Evolutionary conservation across 805 yeast genomes (phyloP).

Genomic region (Wickerhamomyces silvicola): DNA sequence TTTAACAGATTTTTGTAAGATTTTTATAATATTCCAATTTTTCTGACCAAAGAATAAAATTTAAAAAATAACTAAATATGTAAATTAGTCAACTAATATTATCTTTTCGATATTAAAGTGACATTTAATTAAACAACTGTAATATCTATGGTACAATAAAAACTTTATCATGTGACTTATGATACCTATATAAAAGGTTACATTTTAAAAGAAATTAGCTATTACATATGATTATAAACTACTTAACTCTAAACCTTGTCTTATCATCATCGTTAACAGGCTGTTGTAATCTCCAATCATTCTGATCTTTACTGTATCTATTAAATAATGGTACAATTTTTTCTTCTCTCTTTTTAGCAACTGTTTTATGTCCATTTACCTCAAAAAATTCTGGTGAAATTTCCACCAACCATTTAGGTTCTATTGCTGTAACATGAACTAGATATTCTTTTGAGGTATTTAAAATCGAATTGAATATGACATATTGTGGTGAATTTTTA

Average conservation of each 20-base stretch:
- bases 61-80: too few relatives aligned
- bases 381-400: conserved; percentile 69
- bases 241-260: conserved; percentile 16
- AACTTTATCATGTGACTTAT: too few relatives aligned
- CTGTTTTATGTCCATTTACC: conserved; percentile 39
- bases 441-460: conserved; percentile 85
- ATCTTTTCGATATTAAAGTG: too few relatives aligned
- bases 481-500: conserved; percentile 64
- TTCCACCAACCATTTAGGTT: conserved; percentile 72
- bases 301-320: conserved; percentile 50
- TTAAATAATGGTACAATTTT: conserved; percentile 71
- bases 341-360: conserved; percentile 41
- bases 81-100: too few relatives aligned
- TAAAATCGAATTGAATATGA: conserved; percentile 73
- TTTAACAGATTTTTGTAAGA: too few relatives aligned
- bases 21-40: too few relatives aligned
- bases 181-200: too few relatives aligned
- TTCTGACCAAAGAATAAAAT: too few relatives aligned
- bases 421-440: conserved; percentile 81
- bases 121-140: too few relatives aligned
- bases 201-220: too few relatives aligned
- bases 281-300: conserved; percentile 60
- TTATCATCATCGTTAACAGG: conserved; percentile 30
- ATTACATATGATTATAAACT: too few relatives aligned
- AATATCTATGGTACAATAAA: too few relatives aligned